Evolutionary conservation across 2,329 filamentous ascomycete species (phyloP).

Genomic region (Aschersonia sp.): DNA sequence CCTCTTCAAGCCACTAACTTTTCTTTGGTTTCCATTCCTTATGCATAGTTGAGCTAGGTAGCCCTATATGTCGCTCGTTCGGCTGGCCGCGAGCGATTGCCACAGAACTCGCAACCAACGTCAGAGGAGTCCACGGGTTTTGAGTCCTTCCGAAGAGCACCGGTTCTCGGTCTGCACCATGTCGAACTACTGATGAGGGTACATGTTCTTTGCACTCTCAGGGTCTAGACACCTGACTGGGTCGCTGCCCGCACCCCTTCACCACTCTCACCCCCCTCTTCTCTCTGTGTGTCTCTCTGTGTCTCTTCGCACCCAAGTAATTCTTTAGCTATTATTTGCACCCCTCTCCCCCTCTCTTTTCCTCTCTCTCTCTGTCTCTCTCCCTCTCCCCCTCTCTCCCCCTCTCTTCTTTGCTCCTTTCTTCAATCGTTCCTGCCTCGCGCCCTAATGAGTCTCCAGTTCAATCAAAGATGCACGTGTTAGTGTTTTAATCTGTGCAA

Average conservation of each 20-base stretch:
- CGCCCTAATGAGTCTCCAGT: not conserved
- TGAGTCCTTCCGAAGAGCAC: not conserved
- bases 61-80: constrained; percentile 5
- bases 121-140: not conserved
- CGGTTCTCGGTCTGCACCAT: not conserved
- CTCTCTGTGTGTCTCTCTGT: not conserved
- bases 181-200: not conserved
- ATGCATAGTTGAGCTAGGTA: constrained; percentile 3
- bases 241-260: not conserved
- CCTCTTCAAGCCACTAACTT: not conserved
- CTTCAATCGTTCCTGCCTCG: not conserved
- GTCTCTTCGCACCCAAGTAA: too few species aligned
- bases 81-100: not conserved
- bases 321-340: too few species aligned
- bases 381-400: not conserved
- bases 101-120: constrained; percentile 1
- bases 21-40: constrained; percentile 1
- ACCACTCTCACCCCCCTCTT: not conserved
- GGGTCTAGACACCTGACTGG: not conserved
- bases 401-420: not conserved
- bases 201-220: not conserved
- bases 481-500: too few species aligned
- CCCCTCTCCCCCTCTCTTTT: too few species aligned
- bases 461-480: too few species aligned
- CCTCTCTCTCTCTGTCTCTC: not conserved